Evolutionary conservation across 2,329 filamentous ascomycete species (phyloP), one percentile per base, ranked within the genome.

Genomic region (Myriosclerotinia scirpicola): DNA sequence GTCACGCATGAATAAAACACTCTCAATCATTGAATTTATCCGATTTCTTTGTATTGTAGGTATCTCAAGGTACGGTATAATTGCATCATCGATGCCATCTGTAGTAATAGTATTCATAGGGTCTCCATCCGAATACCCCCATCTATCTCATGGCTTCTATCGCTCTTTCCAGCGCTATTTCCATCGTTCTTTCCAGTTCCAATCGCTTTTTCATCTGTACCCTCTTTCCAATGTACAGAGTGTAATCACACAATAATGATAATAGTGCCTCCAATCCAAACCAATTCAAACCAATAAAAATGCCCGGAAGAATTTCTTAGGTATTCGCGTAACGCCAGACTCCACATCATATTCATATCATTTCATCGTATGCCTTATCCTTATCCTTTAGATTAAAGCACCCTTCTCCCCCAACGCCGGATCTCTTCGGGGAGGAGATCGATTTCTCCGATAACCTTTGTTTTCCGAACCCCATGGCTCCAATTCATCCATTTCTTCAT

Each of bases 401-500:
- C 58, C 46, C 14, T 61, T 61, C 14, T 61, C 58, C 12, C 58
- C 58, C 34, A 61, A 61, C 4, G 34, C 34, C 22, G 44, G 44
- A 61, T 50, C 58, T 26, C 34, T 61, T 38, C 44, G 15, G 15
- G 58, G 58, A 38, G 58, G 58, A 14, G 58, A 61, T 38, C 44
- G 58, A 50, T 38, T 50, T 26, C 58, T 61, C 44, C 44, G 38
- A 40, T 12, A 61, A 50, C 58, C 44, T 34, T 60, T 61, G 14
- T 38, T 61, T 9, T 61, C 54, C 9, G 64, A 50, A 58, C 20
- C 58, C 62, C 62, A 55, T 8, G 55, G 30, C 20, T 61, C 56
- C 15, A 62, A 11, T 38, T 70, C 69, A 0, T 71, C 69, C n/a
- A 71, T 66, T 40, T 73, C 70, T 15, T 74, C 70, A 8, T 71